Base-by-base conservation (phyloP, 305 asterid genomes). In the Solanum hybrid region DNA sequence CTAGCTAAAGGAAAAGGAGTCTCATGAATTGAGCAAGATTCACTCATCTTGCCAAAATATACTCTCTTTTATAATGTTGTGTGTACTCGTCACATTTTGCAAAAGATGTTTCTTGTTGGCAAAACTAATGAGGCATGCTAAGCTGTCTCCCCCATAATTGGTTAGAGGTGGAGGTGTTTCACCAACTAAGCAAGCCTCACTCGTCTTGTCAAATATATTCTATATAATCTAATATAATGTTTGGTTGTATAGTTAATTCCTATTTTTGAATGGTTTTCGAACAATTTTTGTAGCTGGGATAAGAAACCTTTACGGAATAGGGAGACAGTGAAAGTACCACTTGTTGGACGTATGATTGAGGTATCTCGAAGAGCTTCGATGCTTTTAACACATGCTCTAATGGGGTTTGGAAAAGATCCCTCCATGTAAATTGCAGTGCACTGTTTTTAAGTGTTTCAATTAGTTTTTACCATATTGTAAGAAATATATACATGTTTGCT, bases 361-460 rank as follows among this genome's bases (percentile, higher is more conserved):
- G 91, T 89, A 28, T 89, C 93, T 37, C 92, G 94, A 57, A 90
- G 97, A 87, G 97, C 93, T 1, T 94, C 98, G 11, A 96, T 96
- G 98, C 33, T 94, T 40, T 94, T 94, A 14, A 94, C 97, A 91
- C 98, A 96, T 93, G 97, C 94, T 89, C 87, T 95, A 67, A 95
- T 96, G 98, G 90, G 97, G 88, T 97, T 94, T 75, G 99, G 98
- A n/a, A 97, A 96, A 92, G 98, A 96, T 90, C 98, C 96, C 40
- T 46, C 92, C 90, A 40, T 39, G 90, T 94, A 91, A 91, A 86
- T 78, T 7, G 26, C 80, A 34, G 31, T 57, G 12, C 1, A 57
- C 29, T 33, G 13, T 85, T 89, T 3, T 4, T 3, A 28, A 33
- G 31, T 73, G 14, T 61, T 28, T 40, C 87, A 28, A 28, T 28